Conservation (phyloP, 495 filamentous ascomycete genomes). For the Aspergillus ellipticus region DNA sequence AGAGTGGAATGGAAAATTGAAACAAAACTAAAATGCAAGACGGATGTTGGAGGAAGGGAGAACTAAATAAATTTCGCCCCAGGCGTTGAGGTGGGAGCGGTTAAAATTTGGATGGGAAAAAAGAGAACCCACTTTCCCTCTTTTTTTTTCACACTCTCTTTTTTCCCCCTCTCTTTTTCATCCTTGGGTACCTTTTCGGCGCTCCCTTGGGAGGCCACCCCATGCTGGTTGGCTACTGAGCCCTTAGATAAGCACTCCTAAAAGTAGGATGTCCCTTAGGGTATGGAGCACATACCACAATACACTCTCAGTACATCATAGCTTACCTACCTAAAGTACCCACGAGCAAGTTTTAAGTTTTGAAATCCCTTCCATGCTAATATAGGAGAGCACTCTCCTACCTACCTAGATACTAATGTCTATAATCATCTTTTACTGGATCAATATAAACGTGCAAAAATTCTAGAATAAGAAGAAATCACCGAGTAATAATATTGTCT, state of each 20-base stretch:
- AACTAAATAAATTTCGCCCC: conserved; percentile 25
- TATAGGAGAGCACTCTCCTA: no score
- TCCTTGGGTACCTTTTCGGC: conserved; percentile 1
- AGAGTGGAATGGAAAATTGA: conserved; percentile 20
- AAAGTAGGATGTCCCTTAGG: no score
- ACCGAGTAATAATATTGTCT: no score
- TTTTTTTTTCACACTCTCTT: conserved; percentile 17
- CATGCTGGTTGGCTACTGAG: conserved; percentile 10
- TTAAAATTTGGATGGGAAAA: conserved; percentile 16
- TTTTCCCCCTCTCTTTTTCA: background rate
- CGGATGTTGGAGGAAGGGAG: conserved; percentile 14
- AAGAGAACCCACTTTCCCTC: conserved; percentile 22
- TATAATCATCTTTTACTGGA: no score
- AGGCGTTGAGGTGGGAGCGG: conserved; percentile 22
- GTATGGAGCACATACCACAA: no score
- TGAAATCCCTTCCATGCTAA: no score
- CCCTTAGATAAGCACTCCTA: conserved; percentile 18
- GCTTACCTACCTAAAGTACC: no score
- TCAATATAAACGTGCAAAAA: no score
- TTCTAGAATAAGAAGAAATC: no score
- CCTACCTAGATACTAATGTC: no score
- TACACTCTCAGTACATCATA: no score
- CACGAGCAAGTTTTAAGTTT: no score
- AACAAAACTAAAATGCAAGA: conserved; percentile 13
- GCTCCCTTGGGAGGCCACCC: conserved; percentile 17